Evolutionary conservation across 805 yeast species (phyloP).

Genomic region (Ogataea siamensis): DNA sequence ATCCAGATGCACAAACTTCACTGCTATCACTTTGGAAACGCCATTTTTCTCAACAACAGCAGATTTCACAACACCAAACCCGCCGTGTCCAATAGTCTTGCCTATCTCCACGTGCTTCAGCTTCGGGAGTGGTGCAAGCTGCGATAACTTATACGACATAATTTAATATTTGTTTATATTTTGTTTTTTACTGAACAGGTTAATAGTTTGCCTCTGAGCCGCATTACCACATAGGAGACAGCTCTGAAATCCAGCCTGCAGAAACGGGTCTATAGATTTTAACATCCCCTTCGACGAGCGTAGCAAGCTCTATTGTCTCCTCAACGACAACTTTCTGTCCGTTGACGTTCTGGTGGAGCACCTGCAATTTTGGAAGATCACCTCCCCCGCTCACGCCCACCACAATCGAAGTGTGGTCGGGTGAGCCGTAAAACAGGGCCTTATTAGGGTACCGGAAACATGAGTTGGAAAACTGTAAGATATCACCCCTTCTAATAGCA

Average conservation of each 20-base stretch:
- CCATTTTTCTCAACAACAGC: conserved; percentile 39
- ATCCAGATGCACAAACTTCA: conserved; percentile 50
- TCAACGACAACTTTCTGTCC: conserved; percentile 40
- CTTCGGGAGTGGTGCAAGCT: conserved; percentile 46
- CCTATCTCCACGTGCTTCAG: conserved; percentile 47
- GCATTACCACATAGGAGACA: conserved; percentile 25
- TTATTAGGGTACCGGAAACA: conserved; percentile 37
- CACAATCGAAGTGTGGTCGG: conserved; percentile 50
- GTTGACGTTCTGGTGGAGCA: conserved; percentile 51
- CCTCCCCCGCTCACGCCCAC: conserved; percentile 31
- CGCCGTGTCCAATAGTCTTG: conserved; percentile 61
- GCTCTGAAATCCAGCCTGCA: conserved; percentile 41
- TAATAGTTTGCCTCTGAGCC: conserved; percentile 7
- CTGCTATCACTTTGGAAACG: conserved; percentile 47
- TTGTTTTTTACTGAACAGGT: conserved; percentile 3
- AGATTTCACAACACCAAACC: conserved; percentile 61
- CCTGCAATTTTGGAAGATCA: conserved; percentile 29
- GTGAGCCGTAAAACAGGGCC: conserved; percentile 45
- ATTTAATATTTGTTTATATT: conserved; percentile 9
- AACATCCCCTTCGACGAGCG: conserved; percentile 42
- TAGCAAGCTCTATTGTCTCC: conserved; percentile 39
- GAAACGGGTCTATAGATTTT: conserved; percentile 48
- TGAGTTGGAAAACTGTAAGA: conserved; percentile 46
- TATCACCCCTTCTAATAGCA: conserved; percentile 52
- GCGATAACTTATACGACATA: conserved; percentile 41